Base-by-base conservation (phyloP, 2,329 filamentous ascomycete genomes). In the Xylaria sp. region DNA sequence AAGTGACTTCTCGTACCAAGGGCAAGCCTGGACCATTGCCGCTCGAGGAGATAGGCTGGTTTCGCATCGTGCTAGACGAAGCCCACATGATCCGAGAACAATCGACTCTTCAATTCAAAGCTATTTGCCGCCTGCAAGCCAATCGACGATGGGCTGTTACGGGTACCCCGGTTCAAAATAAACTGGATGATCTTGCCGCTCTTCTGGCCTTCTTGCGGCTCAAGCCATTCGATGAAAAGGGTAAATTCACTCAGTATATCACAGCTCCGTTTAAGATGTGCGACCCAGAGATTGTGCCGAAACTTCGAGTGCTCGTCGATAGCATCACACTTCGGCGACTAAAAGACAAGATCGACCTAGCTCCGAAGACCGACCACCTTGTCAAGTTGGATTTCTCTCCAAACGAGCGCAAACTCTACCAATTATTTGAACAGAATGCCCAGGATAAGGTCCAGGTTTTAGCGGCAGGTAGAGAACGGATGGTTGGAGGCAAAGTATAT, bases 131-230 rank as follows among this genome's bases (percentile, higher is more conserved):
- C 21, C 84, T 98, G 2, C 86, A 92, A 68, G 93, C 94, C 1
- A 88, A 92, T 76, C 89, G 94, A 36, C 90, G 94, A 39, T 99
- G 96, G 96, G 95, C 94, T 2, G 93, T 98, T n/a, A 98, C 96
- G 0, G 96, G 95, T 63, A 98, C 96, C 0, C 96, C 94, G 0
- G 93, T 98, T 8, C 95, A 98, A 80, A 99, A 99, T 77, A 90
- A 93, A 3, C 85, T 98, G 2, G 94, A 97, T 72, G 96, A 99
- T 78, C 85, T 98, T 24, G 92, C 93, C 14, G 92, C 95, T 1
- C 84, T 98, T 2, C 89, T 97, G 67, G 92, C 91, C 36, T 98
- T 98, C 76, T 83, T 98, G 50, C 89, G 92, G 14, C 84, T 98
- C 14, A 89, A 90, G 74, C 95, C 95, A 0, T 98, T 98, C 75